A percentile compares a stretch with the other conserved stretches of the same genome.
phyloP scores from a whole-genome alignment of 1,139 yeast species.

The Saccharomyces hybrid region DNA sequence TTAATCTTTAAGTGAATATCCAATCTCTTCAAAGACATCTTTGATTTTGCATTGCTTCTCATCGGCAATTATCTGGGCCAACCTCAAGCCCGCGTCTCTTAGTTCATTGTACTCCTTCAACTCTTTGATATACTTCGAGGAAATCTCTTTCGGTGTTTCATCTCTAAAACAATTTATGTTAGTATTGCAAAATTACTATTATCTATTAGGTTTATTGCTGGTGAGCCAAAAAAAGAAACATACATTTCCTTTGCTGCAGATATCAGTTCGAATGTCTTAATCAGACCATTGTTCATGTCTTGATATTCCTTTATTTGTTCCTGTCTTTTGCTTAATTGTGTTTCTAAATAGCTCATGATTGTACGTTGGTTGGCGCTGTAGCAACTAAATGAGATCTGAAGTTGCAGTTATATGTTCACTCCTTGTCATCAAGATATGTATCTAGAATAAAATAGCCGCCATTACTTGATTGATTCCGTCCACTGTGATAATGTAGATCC shows the following conservation, averaged over 20 bases:
- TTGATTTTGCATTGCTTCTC: slow-evolving; percentile 22
- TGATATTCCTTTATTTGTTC: background rate
- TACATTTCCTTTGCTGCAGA: background rate
- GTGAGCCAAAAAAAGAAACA: background rate
- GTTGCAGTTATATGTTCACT: background rate
- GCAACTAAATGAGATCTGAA: no score
- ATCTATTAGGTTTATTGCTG: no score
- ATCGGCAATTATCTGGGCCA: slow-evolving; percentile 28
- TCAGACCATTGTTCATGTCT: background rate
- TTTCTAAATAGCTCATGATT: background rate
- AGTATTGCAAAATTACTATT: no score
- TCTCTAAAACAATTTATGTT: background rate
- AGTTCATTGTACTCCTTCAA: slow-evolving; percentile 31
- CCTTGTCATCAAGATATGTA: no score
- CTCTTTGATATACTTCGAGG: slow-evolving; percentile 20
- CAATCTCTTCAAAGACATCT: slow-evolving; percentile 30
- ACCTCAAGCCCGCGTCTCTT: slow-evolving; percentile 28
- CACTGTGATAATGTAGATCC: background rate
- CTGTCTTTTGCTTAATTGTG: background rate
- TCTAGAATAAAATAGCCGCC: background rate
- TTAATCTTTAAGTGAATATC: slow-evolving; percentile 18
- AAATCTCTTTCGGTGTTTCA: slow-evolving; percentile 10
- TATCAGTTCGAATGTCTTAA: background rate
- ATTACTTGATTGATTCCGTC: background rate
- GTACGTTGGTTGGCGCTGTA: background rate